Percentiles rank a stretch among this genome's conserved stretches.
Evolutionary conservation across 176 grass and related monocot genomes (phyloP).

Genomic region (Paspalum vaginatum): DNA sequence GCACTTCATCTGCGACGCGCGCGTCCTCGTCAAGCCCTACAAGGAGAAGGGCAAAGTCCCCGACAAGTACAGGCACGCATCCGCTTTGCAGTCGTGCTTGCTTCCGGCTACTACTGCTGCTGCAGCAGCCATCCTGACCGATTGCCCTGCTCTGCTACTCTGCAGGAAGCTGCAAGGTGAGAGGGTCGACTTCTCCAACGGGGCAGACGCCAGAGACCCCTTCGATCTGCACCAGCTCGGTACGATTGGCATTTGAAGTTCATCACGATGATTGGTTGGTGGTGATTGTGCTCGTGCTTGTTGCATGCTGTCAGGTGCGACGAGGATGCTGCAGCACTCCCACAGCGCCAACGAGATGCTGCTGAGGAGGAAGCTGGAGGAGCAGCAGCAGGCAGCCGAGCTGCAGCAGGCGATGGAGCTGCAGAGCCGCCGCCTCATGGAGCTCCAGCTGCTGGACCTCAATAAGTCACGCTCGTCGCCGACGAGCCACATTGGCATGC

Average conservation of each 20-base stretch:
- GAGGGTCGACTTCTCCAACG: conserved; percentile 64
- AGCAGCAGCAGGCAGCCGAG: conserved; percentile 86
- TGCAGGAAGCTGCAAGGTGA: conserved; percentile 72
- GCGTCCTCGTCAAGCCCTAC: conserved; percentile 98
- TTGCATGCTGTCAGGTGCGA: conserved; percentile 46
- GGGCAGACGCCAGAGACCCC: conserved; percentile 65
- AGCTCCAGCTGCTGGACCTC: conserved; percentile 74
- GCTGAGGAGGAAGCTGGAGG: conserved; percentile 83
- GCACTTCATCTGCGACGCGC: conserved; percentile 96
- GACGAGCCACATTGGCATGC: conserved; percentile 37
- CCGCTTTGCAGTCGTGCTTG: no score
- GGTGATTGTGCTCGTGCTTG: no score
- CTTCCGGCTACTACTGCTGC: conserved; percentile 2
- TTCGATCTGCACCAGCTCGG: conserved; percentile 93
- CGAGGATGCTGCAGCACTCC: conserved; percentile 79
- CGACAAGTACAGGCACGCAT: conserved; percentile 83
- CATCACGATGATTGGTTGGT: no score
- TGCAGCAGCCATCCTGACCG: background rate
- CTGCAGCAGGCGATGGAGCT: conserved; percentile 92
- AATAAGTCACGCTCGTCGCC: conserved; percentile 45
- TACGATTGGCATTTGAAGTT: conserved; percentile 36
- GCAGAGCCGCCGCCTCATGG: conserved; percentile 79
- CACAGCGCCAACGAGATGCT: conserved; percentile 73
- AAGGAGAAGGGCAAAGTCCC: conserved; percentile 99
- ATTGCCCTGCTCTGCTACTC: conserved; percentile 31